These are phyloP conservation scores for Calocybe gambosa DNA, from an alignment of 1,284 basidiomycete genomes.

Conservation along the genomic window DNA sequence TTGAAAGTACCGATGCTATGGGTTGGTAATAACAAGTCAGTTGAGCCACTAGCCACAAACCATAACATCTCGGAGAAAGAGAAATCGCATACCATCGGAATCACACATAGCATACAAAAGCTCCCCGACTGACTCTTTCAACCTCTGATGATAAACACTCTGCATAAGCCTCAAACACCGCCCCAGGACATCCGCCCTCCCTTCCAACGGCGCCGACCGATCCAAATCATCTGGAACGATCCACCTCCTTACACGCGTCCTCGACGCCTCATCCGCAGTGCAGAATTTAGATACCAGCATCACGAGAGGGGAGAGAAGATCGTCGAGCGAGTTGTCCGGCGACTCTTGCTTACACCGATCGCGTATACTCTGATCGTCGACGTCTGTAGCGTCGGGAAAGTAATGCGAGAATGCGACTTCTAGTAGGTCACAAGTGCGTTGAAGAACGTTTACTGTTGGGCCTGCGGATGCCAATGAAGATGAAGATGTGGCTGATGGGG, in stretches of 20 bases:
- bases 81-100: conserved; percentile 56
- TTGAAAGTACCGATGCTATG: conserved; percentile 60
- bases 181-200: conserved; percentile 67
- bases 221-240: conserved; percentile 76
- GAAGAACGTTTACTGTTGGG: conserved; percentile 41
- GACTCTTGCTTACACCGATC: conserved; percentile 40
- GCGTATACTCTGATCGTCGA: conserved; percentile 57
- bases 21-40: no score
- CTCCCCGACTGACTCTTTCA: conserved; percentile 79
- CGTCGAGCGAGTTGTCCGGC: conserved; percentile 59
- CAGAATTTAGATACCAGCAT: conserved; percentile 70
- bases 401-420: conserved; percentile 58
- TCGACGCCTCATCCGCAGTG: conserved; percentile 51
- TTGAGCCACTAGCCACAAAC: no score
- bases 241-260: conserved; percentile 52
- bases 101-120: conserved; percentile 78
- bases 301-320: conserved; percentile 68
- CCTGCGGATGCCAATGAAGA: background rate
- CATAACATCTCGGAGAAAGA: conserved; percentile 2
- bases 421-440: conserved; percentile 60
- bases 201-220: conserved; percentile 68
- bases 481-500: conserved; percentile 28
- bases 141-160: conserved; percentile 62
- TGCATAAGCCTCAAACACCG: conserved; percentile 73
- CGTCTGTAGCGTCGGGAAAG: conserved; percentile 57